phyloP scores from a whole-genome alignment of 179 eudicot genomes.

The Spergularia azorica region DNA sequence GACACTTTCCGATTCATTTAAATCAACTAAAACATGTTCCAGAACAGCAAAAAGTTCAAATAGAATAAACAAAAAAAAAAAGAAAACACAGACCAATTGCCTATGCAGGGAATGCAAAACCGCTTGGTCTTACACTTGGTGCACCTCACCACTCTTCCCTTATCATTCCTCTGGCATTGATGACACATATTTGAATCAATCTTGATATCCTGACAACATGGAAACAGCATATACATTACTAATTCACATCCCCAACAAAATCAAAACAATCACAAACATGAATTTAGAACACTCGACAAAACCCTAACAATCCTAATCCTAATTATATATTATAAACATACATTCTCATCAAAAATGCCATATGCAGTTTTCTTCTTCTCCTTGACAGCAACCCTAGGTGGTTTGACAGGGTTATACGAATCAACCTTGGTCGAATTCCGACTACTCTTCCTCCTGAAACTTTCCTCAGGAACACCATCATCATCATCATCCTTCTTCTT shows the following conservation, averaged over 20 bases:
- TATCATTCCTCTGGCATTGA: slow-evolving; percentile 77
- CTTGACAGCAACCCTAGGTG: not conserved
- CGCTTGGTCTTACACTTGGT: slow-evolving; percentile 52
- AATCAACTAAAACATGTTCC: too few relatives aligned
- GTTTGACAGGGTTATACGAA: too few relatives aligned
- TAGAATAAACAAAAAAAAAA: not conserved
- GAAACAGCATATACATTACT: too few relatives aligned
- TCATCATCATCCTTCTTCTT: too few relatives aligned
- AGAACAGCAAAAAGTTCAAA: not conserved
- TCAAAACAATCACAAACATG: too few relatives aligned
- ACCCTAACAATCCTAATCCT: not conserved
- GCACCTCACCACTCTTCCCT: slow-evolving; percentile 67
- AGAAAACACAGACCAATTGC: slow-evolving; percentile 50
- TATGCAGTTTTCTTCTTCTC: not conserved
- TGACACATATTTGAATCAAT: slow-evolving; percentile 54
- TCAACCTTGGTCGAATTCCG: too few relatives aligned
- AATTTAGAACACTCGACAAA: not conserved
- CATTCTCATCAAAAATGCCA: slow-evolving; percentile 26
- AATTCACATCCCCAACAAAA: too few relatives aligned
- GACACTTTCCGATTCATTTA: too few relatives aligned
- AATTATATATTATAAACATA: not conserved
- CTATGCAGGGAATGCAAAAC: slow-evolving; percentile 56
- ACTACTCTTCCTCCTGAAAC: not conserved
- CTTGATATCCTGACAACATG: slow-evolving; percentile 35
- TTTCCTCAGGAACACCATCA: not conserved